Base-by-base conservation (phyloP, 2,329 filamentous ascomycete genomes). In the Calonectria fujianensis region DNA sequence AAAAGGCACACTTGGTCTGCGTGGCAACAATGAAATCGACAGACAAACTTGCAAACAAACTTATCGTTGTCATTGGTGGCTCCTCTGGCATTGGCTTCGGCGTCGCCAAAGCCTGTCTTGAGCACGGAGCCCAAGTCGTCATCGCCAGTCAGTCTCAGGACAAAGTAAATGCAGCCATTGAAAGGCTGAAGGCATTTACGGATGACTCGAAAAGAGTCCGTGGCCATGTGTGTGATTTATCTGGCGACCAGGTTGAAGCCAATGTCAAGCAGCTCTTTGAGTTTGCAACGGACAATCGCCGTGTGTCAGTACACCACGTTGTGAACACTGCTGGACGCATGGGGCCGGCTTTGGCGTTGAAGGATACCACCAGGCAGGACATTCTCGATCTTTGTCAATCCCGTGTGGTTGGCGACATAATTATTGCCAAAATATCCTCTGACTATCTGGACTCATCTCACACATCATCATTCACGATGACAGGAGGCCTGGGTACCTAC, bases 271-370 rank as follows among this genome's bases (percentile, higher is more conserved):
- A 11, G 31, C 52, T 57, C 16, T 57, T 35, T 5, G 52, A 57
- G 3, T 57, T 57, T 35, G 52, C 52, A 18, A 57, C 29, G 35
- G n/a, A n/a, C 52, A 57, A 35, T 31, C 31, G 52, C 4, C 52
- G 35, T 1, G 9, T n/a, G 3, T 11, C 35, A 11, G 29, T 57
- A 14, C 31, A 57, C 18, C 52, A 57, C 29, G 52, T 57, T 11
- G 29, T 57, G 10, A 57, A 32, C 31, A 57, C 52, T n/a, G 52
- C 52, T 5, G 52, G 52, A n/a, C 52, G 27, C 16, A 57, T 57
- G 52, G 4, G 31, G 20, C 18, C 52, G 6, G 8, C 52, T 20
- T 32, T 57, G 27, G 29, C 52, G 11, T 24, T 57, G 31, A 32
- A 35, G 20, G 52, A 35, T 18, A 57, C 29, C 27, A 35, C 52